These are phyloP conservation scores for Solanum sejunctum DNA, from an alignment of 257 asterid genomes.

Conservation along the genomic window DNA sequence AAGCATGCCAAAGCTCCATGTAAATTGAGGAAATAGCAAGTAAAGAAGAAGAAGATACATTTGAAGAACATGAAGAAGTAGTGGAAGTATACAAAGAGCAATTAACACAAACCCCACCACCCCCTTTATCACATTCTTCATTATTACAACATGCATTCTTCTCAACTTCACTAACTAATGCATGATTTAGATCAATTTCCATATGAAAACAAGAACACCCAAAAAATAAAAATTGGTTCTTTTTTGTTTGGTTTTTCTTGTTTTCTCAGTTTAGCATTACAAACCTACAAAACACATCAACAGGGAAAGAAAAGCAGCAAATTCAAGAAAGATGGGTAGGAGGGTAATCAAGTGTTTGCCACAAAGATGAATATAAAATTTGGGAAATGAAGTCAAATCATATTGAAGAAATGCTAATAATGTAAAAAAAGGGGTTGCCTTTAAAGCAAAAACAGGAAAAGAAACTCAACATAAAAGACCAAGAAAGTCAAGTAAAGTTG, in stretches of 20 bases:
- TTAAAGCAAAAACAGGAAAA: conserved; percentile 36
- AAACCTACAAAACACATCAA: background rate
- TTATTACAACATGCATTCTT: conserved; percentile 46
- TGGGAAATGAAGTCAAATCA: conserved; percentile 21
- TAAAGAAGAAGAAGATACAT: conserved; percentile 35
- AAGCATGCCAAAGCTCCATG: conserved; percentile 92
- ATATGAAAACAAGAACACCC: conserved; percentile 22
- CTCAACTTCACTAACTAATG: conserved; percentile 44
- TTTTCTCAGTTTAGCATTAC: background rate
- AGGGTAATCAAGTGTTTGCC: conserved; percentile 19
- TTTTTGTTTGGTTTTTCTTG: background rate
- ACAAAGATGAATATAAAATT: background rate
- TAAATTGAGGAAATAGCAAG: conserved; percentile 34
- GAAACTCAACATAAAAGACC: conserved; percentile 9
- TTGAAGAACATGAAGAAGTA: conserved; percentile 59
- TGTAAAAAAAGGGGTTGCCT: conserved; percentile 24
- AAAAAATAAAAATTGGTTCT: background rate
- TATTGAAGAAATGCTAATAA: conserved; percentile 2
- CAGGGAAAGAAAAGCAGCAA: background rate
- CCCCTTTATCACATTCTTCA: conserved; percentile 54
- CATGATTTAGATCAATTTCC: conserved; percentile 93
- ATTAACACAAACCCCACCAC: conserved; percentile 25
- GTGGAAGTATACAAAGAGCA: conserved; percentile 38
- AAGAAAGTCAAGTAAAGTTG: conserved; percentile 9
- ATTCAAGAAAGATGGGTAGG: conserved; percentile 6